phyloP scores from a whole-genome alignment of 768 basidiomycete species.

The Mycena metata region DNA sequence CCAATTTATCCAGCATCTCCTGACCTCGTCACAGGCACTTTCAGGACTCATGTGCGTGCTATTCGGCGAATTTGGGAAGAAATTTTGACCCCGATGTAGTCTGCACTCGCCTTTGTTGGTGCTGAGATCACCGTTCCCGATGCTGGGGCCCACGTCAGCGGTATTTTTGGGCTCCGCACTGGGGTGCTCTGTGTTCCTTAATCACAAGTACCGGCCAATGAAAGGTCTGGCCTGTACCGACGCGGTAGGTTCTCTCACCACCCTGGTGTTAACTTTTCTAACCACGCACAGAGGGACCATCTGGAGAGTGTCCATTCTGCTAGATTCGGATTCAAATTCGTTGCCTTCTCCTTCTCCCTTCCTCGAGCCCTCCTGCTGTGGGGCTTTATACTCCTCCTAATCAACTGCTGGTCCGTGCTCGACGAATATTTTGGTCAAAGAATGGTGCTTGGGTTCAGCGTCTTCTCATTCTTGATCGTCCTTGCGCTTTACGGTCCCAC shows the following conservation, averaged over 20 bases:
- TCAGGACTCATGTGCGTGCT: constrained; percentile 20
- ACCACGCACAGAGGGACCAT: constrained; percentile 48
- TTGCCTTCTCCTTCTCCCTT: constrained; percentile 65
- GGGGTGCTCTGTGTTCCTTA: constrained; percentile 49
- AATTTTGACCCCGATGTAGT: constrained; percentile 38
- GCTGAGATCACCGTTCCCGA: constrained; percentile 42
- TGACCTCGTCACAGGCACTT: constrained; percentile 28
- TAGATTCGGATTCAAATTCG: constrained; percentile 59
- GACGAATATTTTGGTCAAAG: not conserved
- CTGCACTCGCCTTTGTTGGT: constrained; percentile 52
- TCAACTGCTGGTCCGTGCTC: constrained; percentile 4
- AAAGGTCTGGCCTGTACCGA: constrained; percentile 50
- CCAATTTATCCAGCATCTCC: constrained; percentile 36
- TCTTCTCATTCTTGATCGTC: not conserved
- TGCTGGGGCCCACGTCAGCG: constrained; percentile 48
- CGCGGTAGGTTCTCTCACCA: constrained; percentile 52
- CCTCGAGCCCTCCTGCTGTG: constrained; percentile 68
- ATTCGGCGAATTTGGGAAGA: no score
- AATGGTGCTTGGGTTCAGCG: not conserved
- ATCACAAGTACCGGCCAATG: constrained; percentile 55
- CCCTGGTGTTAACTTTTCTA: not conserved
- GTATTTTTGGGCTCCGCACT: constrained; percentile 50
- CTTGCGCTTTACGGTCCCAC: constrained; percentile 9
- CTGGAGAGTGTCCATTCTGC: constrained; percentile 52
- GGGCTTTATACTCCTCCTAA: constrained; percentile 52